Conservation (phyloP, 2,329 filamentous ascomycete species). For the Gyromitra esculenta region DNA sequence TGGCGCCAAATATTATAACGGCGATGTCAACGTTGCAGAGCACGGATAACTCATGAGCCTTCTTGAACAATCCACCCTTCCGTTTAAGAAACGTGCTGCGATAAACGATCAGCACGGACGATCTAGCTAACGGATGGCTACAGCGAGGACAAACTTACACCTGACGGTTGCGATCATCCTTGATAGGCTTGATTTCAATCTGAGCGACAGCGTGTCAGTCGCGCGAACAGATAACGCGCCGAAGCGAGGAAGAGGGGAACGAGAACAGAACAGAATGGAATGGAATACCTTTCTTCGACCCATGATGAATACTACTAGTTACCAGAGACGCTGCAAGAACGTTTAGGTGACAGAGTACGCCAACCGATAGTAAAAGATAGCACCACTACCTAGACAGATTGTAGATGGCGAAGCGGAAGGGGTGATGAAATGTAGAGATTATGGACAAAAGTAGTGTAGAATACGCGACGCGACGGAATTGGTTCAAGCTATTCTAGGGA, state of each 20-base stretch:
- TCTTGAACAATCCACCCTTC: slow-evolving; percentile 98
- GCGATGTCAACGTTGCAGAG: slow-evolving; percentile 98
- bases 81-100: slow-evolving; percentile 94
- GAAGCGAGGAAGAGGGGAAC: neutral
- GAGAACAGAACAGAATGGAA: neutral
- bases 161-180: slow-evolving; percentile 96
- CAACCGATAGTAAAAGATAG: slow-evolving; percentile 28
- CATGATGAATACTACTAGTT: slow-evolving; percentile 67
- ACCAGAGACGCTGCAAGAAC: slow-evolving; percentile 24
- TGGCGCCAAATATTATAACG: slow-evolving; percentile 97
- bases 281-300: slow-evolving; percentile 79
- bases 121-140: slow-evolving; percentile 3
- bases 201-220: slow-evolving; percentile 40
- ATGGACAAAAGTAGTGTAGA: slow-evolving; percentile 26
- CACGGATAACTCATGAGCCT: slow-evolving; percentile 97
- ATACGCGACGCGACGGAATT: slow-evolving; percentile 48
- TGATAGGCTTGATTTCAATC: slow-evolving; percentile 99
- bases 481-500: slow-evolving; percentile 32
- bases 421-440: slow-evolving; percentile 7
- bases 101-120: slow-evolving; percentile 22
- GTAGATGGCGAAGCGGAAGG: slow-evolving; percentile 15
- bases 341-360: slow-evolving; percentile 27
- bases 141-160: slow-evolving; percentile 73
- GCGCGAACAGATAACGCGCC: slow-evolving; percentile 41
- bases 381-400: slow-evolving; percentile 14